phyloP scores from a whole-genome alignment of 768 basidiomycete species.

The Pulveroboletus ravenelii region DNA sequence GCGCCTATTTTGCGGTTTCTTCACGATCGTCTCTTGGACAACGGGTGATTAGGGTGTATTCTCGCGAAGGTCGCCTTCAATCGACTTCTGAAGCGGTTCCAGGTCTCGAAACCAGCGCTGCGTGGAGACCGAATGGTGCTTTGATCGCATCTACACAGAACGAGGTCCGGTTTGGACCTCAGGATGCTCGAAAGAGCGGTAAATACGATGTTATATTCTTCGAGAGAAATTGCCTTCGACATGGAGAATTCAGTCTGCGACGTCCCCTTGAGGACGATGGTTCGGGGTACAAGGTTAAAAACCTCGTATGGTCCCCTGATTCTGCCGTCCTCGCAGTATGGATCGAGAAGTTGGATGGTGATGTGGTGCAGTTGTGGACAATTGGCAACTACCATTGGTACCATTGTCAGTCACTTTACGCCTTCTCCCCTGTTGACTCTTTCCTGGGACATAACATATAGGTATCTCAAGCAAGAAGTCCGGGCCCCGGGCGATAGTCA shows the following conservation, averaged over 20 bases:
- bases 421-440: constrained; percentile 4
- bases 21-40: constrained; percentile 46
- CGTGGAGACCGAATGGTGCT: constrained; percentile 89
- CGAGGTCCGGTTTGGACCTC: constrained; percentile 68
- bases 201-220: constrained; percentile 89
- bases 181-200: constrained; percentile 59
- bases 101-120: constrained; percentile 73
- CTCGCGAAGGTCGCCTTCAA: constrained; percentile 57
- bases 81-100: constrained; percentile 81
- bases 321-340: constrained; percentile 83
- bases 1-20: constrained; percentile 81
- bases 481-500: constrained; percentile 44
- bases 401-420: neutral
- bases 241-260: constrained; percentile 79
- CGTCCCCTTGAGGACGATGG: constrained; percentile 30
- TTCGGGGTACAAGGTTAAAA: constrained; percentile 71
- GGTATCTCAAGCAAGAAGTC: constrained; percentile 94
- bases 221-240: constrained; percentile 89
- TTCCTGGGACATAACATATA: constrained; percentile 23
- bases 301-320: constrained; percentile 84
- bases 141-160: constrained; percentile 79
- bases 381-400: constrained; percentile 94
- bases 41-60: constrained; percentile 30
- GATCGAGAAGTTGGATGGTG: constrained; percentile 63
- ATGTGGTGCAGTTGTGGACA: constrained; percentile 92